Conservation (phyloP, 495 filamentous ascomycete species). For the Aspergillus wentii region DNA sequence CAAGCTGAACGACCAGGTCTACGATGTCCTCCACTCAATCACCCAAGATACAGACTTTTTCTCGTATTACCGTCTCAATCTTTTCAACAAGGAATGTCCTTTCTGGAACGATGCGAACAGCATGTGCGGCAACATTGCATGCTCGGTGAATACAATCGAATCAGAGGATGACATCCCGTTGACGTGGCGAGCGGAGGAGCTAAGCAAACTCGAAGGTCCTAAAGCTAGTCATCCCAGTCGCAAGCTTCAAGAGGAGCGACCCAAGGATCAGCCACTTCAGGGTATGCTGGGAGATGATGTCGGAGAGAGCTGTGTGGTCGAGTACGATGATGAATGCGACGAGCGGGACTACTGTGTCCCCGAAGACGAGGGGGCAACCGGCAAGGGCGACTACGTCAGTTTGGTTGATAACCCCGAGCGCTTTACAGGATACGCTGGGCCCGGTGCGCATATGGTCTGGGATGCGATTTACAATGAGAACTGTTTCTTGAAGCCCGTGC, state of each 20-base stretch:
- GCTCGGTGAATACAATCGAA: slow-evolving; percentile 93
- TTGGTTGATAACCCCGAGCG: slow-evolving; percentile 90
- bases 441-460: slow-evolving; percentile 83
- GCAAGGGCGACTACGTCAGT: slow-evolving; percentile 94
- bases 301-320: slow-evolving; percentile 91
- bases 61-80: slow-evolving; percentile 90
- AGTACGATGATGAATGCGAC: slow-evolving; percentile 97
- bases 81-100: slow-evolving; percentile 92
- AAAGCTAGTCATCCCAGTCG: slow-evolving; percentile 82
- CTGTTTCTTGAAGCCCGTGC: slow-evolving; percentile 73
- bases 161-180: slow-evolving; percentile 88
- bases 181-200: slow-evolving; percentile 87
- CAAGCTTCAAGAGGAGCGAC: slow-evolving; percentile 59
- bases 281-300: slow-evolving; percentile 81
- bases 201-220: slow-evolving; percentile 89
- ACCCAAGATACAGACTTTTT: slow-evolving; percentile 94
- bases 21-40: slow-evolving; percentile 74
- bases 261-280: slow-evolving; percentile 67
- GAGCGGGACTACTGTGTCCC: slow-evolving; percentile 96
- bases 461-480: slow-evolving; percentile 96
- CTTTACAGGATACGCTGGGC: slow-evolving; percentile 89
- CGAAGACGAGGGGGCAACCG: slow-evolving; percentile 81
- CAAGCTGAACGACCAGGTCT: slow-evolving; percentile 68
- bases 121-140: slow-evolving; percentile 97
- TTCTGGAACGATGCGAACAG: slow-evolving; percentile 93